Evolutionary conservation across 2,329 filamentous ascomycete species (phyloP).

Genomic region (Xylaria polymorpha): DNA sequence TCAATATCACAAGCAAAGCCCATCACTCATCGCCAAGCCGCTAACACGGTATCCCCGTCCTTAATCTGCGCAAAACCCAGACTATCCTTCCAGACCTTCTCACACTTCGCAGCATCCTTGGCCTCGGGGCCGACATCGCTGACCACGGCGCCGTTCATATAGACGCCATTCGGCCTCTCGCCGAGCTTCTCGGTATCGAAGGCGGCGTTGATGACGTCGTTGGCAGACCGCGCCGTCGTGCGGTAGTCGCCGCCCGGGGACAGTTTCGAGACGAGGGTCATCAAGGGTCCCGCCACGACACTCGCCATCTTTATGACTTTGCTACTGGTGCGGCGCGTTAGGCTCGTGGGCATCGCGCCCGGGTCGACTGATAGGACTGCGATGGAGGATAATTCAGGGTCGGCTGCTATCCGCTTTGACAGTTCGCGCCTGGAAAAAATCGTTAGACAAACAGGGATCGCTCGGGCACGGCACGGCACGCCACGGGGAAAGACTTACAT

Average conservation of each 20-base stretch:
- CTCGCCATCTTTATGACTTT: constrained; percentile 5
- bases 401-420: constrained; percentile 45
- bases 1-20: neutral
- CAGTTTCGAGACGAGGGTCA: constrained; percentile 20
- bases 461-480: too few species aligned
- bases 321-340: constrained; percentile 36
- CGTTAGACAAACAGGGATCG: neutral
- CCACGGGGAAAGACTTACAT: constrained; percentile 41
- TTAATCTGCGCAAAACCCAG: constrained; percentile 44
- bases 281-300: constrained; percentile 37
- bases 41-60: constrained; percentile 48
- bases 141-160: constrained; percentile 46
- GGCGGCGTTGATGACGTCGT: constrained; percentile 47
- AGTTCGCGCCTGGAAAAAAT: constrained; percentile 45
- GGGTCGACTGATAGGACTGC: constrained; percentile 52
- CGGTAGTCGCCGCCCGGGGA: constrained; percentile 44
- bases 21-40: constrained; percentile 41
- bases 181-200: constrained; percentile 45
- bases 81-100: constrained; percentile 48
- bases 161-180: constrained; percentile 49
- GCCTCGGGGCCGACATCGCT: constrained; percentile 43
- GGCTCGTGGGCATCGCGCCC: constrained; percentile 48
- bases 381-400: constrained; percentile 47
- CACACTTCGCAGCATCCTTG: constrained; percentile 46
- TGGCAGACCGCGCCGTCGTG: constrained; percentile 47